Evolutionary conservation across 805 yeast genomes (phyloP), one percentile per base, ranked within the genome.

Genomic region (Candida alai): DNA sequence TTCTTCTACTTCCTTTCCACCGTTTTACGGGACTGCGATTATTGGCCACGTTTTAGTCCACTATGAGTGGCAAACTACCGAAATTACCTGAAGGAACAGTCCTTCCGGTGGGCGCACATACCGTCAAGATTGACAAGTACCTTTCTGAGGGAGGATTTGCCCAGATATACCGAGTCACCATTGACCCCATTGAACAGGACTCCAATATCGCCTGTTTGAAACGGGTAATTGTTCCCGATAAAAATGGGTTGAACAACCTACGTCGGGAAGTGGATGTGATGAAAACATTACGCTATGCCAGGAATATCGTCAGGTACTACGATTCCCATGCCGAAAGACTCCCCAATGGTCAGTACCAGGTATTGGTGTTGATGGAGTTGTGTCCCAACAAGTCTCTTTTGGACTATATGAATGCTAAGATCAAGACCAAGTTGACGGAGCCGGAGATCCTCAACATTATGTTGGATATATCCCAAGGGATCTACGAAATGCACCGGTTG

Each of bases 291-390:
- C 62, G 73, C 14, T 65, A 70, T 11, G 74, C 78, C 28, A 61
- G 76, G 18, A 70, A 74, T 43, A 76, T 82, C 33, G 93, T 84
- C 19, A 70, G 69, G 39, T 82, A 82, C 49, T 80, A 70, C 47
- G 94, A 84, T 52, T 81, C 89, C 2, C 80, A 82, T 51, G 93
- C 94, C 1, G 77, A 81, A 27, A 64, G 85, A 36, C 50, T 74
- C 19, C 64, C 61, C 3, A 54, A 65, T 31, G 65, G 73, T 2
- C 51, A 70, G 1, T 93, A 86, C 56, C 97, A 90, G 60, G 97
- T 93, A 6, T 67, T 90, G 36, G 76, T 90, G 27, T 67, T 90
- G 44, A 93, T 90, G 97, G 98, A 90, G 57, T 74, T 81, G 48
- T 90, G 98, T 55, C 81, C 95, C 8, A 84, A 84, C 54, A 75